Evolutionary conservation across 495 filamentous ascomycete species (phyloP), one percentile per base, ranked within the genome.

Genomic region (Aspergillus sparsus): DNA sequence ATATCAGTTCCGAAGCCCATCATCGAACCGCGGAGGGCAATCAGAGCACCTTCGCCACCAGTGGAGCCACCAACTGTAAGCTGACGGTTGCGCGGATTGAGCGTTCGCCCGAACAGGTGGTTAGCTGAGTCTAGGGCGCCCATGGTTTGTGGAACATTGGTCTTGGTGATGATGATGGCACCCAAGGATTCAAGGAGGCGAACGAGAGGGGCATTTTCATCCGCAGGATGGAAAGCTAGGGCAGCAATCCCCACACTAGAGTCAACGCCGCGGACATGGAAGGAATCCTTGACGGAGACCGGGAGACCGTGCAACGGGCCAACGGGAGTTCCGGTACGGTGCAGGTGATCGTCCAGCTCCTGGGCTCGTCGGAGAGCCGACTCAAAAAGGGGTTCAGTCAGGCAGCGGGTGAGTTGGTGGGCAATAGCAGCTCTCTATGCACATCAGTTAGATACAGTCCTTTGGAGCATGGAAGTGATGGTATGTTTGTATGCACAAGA

Each of bases 241-340:
- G 74, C 77, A 15, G 83, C 76, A 52, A 87, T 78, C n/a, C 84
- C 86, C n/a, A 85, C 77, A 10, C 79, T 82, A 2, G 83, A 72
- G 60, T 88, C 82, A 10, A 80, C 69, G 31, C 81, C 85, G 58
- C 79, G 71, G 27, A 91, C 66, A 53, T 85, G 76, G 74, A 91
- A 89, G 31, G 80, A 78, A 62, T 91, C 88, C 63, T 91, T 89
- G 21, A 89, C 62, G 7, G 77, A 80, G 16, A 91, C 75, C 3
- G 88, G 87, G 0, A 92, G 78, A 9, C 88, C 87, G 63, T 90
- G 87, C 0, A 92, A 73, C 0, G 85, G 83, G 2, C 88, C 88
- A 34, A 85, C 49, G 0, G 77, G 73, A 32, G 70, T 74, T 8
- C 80, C 78, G 21, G 79, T 82, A 36, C 70, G 67, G 7, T 68